Evolutionary conservation across 2,329 filamentous ascomycete species (phyloP), one percentile per base, ranked within the genome.

Genomic region (Arthrobotrys iridis): DNA sequence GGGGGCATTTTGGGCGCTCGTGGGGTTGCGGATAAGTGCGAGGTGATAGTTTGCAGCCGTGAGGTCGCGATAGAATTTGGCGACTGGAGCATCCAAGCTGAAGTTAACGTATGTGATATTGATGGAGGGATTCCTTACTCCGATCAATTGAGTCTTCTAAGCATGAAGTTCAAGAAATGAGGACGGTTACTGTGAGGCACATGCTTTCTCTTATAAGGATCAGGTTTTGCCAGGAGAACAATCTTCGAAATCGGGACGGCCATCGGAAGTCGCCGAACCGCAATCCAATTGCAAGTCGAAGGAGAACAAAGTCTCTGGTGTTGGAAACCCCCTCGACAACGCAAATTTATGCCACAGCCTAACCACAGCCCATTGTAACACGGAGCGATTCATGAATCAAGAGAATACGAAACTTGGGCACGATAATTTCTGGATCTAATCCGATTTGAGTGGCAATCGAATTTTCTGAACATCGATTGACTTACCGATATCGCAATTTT

Each of bases 1-100:
- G 88, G 88, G 80, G 78, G 77, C 59, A 76, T 79, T 37, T 71
- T 55, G 24, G 40, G 20, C 18, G 43, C 33, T 10, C 28, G 18
- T 24, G 70, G 22, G 43, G 77, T 40, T 46, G 66, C 35, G 40
- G 63, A 20, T 4, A 77, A 33, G 62, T 78, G 78, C 11, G 76
- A 60, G 37, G 74, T 52, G 65, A 78, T 68, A 43, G 71, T 57
- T 22, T 72, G 58, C 60, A 78, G 77, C 22, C 71, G 70, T 37
- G 62, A 66, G 60, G 60, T 60, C 43, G 62, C 62, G 33, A 68
- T 63, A 83, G 65, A 41, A 40, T 60, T 70, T 58, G 60, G 22
- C 13, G 52, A 20, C 11, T 11, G 13, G 58, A 15, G 22, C 65
- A 76, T 75, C 28, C 55, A 65, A 62, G 26, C 46, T 13, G 28